These are phyloP conservation scores for Chlorociboria aeruginascens DNA, from an alignment of 495 filamentous ascomycete genomes.

Conservation along the genomic window DNA sequence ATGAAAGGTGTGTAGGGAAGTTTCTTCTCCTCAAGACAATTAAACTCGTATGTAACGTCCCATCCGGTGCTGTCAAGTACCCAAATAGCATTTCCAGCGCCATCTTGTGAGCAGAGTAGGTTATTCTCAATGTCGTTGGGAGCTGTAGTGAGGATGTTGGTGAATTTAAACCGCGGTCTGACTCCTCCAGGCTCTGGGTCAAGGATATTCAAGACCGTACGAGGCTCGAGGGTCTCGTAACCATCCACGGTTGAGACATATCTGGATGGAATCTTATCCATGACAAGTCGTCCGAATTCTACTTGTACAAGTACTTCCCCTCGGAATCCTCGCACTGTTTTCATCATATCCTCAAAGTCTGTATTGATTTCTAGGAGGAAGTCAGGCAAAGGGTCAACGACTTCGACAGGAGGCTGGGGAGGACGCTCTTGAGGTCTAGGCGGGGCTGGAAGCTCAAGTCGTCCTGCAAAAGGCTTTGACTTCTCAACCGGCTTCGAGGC, in stretches of 20 bases:
- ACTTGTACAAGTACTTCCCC: conserved; percentile 27
- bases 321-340: conserved; percentile 14
- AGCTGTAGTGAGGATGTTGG: conserved; percentile 27
- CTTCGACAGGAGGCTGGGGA: neutral
- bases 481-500: conserved; percentile 11
- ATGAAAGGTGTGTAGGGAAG: conserved; percentile 24
- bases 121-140: conserved; percentile 18
- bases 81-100: conserved; percentile 5
- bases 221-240: neutral
- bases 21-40: conserved; percentile 8
- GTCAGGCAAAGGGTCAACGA: conserved; percentile 3
- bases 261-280: conserved; percentile 14
- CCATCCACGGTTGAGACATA: conserved; percentile 10
- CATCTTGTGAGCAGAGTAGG: conserved; percentile 16
- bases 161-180: conserved; percentile 18
- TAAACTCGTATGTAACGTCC: conserved; percentile 37
- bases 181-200: neutral
- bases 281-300: conserved; percentile 31
- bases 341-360: conserved; percentile 15
- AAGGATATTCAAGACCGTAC: neutral
- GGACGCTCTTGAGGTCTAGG: conserved; percentile 1
- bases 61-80: conserved; percentile 3
- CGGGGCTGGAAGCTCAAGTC: conserved; percentile 6
- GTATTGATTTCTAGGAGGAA: conserved; percentile 6
- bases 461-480: neutral